These are phyloP conservation scores for Blastobotrys elegans DNA, from an alignment of 1,139 yeast species.

Conservation along the genomic window DNA sequence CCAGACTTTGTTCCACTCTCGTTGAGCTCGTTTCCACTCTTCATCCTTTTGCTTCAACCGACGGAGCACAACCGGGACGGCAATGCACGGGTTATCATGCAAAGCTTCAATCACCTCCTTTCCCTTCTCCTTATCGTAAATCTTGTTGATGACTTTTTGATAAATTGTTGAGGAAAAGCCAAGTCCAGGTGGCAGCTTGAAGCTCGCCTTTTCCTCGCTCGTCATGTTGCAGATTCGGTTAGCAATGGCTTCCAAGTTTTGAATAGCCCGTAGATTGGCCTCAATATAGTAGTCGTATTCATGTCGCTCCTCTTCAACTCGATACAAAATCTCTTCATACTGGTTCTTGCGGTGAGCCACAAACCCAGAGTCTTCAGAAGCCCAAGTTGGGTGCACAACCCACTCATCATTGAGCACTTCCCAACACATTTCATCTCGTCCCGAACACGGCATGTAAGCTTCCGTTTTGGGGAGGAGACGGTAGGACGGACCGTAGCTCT, in stretches of 20 bases:
- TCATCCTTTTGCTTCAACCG: conserved; percentile 96
- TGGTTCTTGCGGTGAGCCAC: conserved; percentile 97
- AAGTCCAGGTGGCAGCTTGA: conserved; percentile 86
- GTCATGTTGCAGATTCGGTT: conserved; percentile 92
- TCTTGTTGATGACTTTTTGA: conserved; percentile 85
- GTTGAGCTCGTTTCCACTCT: conserved; percentile 97
- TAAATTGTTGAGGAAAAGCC: conserved; percentile 94
- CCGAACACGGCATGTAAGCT: conserved; percentile 96
- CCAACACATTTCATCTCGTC: conserved; percentile 99
- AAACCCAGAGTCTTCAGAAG: conserved; percentile 96
- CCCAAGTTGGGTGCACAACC: conserved; percentile 99
- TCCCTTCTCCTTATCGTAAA: conserved; percentile 92
- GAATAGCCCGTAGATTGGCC: conserved; percentile 89
- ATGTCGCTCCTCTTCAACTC: conserved; percentile 95
- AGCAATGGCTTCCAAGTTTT: conserved; percentile 91
- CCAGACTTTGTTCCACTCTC: conserved; percentile 99
- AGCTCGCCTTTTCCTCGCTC: conserved; percentile 76
- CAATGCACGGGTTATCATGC: conserved; percentile 90
- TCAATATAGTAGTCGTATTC: conserved; percentile 96
- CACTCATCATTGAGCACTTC: conserved; percentile 97
- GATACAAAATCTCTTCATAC: conserved; percentile 90
- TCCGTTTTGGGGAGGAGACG: conserved; percentile 91
- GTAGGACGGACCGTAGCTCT: conserved; percentile 81
- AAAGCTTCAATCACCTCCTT: conserved; percentile 93
- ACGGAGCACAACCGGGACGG: conserved; percentile 88